Percentiles rank a stretch among this genome's conserved stretches.
These are phyloP conservation scores for Elymus sibiricus DNA, from an alignment of 176 grass and related monocot genomes.

Conservation along the genomic window DNA sequence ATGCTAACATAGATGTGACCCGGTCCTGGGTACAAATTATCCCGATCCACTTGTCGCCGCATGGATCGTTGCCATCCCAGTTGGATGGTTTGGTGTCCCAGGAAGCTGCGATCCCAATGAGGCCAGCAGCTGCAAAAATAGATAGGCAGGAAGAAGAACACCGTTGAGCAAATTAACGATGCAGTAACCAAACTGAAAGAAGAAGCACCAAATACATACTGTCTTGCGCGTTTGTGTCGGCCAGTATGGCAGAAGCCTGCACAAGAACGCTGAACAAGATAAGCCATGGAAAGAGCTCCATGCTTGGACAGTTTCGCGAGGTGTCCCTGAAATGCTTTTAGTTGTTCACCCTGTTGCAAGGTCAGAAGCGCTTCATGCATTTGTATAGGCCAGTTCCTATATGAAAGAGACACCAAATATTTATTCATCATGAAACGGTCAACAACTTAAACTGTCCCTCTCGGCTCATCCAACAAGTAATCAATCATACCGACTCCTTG, in stretches of 20 bases:
- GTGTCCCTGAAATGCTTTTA: not conserved
- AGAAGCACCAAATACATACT: slow-evolving; percentile 8
- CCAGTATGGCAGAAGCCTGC: slow-evolving; percentile 6
- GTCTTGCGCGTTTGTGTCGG: slow-evolving; percentile 23
- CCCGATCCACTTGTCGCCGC: slow-evolving; percentile 60
- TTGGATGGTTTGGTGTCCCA: slow-evolving; percentile 63
- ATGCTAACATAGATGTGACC: slow-evolving; percentile 53
- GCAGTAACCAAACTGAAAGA: not conserved
- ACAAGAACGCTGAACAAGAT: slow-evolving; percentile 23
- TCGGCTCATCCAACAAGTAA: slow-evolving; percentile 9
- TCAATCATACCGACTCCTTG: not conserved
- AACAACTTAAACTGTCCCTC: not conserved
- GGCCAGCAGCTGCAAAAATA: slow-evolving; percentile 36
- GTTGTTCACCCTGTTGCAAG: slow-evolving; percentile 16
- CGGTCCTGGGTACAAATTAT: slow-evolving; percentile 35
- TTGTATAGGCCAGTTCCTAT: not conserved
- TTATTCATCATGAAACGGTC: slow-evolving; percentile 37
- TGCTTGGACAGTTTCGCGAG: slow-evolving; percentile 16
- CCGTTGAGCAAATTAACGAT: not conserved
- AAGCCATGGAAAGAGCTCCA: slow-evolving; percentile 33
- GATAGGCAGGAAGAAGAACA: not conserved
- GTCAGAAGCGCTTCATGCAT: not conserved
- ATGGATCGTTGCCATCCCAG: slow-evolving; percentile 68
- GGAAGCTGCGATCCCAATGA: slow-evolving; percentile 28
- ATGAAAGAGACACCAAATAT: not conserved